Evolutionary conservation across 169 alveolate species (phyloP).

Genomic region (Plasmodium sp.): DNA sequence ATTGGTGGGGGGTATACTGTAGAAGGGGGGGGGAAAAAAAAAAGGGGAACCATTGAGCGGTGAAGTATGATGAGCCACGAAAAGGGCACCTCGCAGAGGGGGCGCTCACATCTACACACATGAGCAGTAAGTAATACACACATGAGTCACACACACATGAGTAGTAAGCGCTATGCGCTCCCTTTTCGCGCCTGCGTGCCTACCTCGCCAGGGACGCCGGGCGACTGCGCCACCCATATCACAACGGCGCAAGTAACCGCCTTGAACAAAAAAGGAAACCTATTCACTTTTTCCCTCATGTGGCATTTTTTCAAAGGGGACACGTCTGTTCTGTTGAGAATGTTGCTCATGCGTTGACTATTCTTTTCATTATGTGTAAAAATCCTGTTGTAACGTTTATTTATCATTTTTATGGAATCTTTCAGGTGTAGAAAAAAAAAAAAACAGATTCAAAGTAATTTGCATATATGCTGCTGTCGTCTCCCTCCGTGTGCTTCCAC

Average conservation of each 20-base stretch:
- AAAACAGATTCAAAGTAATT: background rate
- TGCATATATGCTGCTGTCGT: background rate
- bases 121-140: too few species aligned
- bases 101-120: background rate
- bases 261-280: slow-evolving; percentile 14
- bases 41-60: background rate
- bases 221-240: background rate
- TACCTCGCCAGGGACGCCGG: background rate
- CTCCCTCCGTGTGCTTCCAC: background rate
- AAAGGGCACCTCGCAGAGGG: too few species aligned
- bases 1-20: background rate
- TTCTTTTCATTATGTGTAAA: slow-evolving; percentile 24
- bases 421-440: background rate
- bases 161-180: background rate
- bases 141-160: background rate
- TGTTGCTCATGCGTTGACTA: background rate
- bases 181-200: background rate
- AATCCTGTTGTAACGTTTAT: background rate
- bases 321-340: slow-evolving; percentile 13
- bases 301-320: slow-evolving; percentile 8
- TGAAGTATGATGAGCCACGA: background rate
- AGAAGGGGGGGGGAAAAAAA: background rate
- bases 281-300: slow-evolving; percentile 26
- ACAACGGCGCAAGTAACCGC: slow-evolving; percentile 1
- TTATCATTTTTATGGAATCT: slow-evolving; percentile 22